Conservation (phyloP, 441 rosid genomes). For the Brassica balearica region DNA sequence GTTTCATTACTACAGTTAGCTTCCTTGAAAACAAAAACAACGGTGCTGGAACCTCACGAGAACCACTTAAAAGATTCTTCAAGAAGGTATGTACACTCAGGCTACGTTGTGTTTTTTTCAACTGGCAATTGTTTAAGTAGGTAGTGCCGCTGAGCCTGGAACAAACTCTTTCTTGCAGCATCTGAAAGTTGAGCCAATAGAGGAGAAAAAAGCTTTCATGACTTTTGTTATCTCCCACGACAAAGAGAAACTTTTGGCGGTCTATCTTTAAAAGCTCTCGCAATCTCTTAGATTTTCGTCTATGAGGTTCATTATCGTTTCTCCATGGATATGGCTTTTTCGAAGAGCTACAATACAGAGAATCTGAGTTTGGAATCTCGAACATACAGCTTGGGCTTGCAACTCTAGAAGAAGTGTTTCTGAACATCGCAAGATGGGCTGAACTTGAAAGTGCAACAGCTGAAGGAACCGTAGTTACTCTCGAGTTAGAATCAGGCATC, state of each 20-base stretch:
- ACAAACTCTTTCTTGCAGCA: slow-evolving; percentile 49
- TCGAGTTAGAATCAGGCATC: slow-evolving; percentile 67
- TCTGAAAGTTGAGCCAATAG: slow-evolving; percentile 65
- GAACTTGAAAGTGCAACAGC: slow-evolving; percentile 84
- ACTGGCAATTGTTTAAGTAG: background rate
- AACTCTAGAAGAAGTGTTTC: slow-evolving; percentile 93
- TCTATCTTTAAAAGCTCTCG: slow-evolving; percentile 28
- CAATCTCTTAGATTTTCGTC: background rate
- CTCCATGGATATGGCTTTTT: slow-evolving; percentile 45
- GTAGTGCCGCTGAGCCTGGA: slow-evolving; percentile 39
- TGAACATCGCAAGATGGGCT: slow-evolving; percentile 82
- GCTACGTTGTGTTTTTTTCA: background rate
- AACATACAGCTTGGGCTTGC: slow-evolving; percentile 88
- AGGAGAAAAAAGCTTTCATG: slow-evolving; percentile 79
- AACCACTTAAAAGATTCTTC: slow-evolving; percentile 74
- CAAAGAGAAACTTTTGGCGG: slow-evolving; percentile 69
- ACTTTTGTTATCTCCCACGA: slow-evolving; percentile 88
- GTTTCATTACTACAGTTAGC: slow-evolving; percentile 80
- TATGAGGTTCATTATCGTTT: background rate
- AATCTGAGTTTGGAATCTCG: slow-evolving; percentile 62
- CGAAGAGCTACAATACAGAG: slow-evolving; percentile 72
- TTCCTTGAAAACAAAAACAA: slow-evolving; percentile 54
- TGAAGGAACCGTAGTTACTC: slow-evolving; percentile 68
- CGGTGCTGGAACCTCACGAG: slow-evolving; percentile 42
- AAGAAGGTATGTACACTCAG: slow-evolving; percentile 51